Conservation (phyloP, 345 rosid species). For the Turnera subulata region DNA sequence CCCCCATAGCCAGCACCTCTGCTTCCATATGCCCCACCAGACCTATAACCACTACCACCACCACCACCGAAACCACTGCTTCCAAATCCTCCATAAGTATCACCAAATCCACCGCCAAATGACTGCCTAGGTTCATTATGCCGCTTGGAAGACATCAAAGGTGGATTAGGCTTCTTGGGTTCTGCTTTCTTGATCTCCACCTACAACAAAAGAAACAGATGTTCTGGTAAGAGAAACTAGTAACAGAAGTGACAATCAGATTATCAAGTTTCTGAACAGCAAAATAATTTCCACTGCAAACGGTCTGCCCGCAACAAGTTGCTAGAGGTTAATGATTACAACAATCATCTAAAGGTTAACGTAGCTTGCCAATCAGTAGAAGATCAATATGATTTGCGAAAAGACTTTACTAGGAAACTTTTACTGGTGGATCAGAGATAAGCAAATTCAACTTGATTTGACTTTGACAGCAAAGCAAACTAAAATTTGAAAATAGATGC, state of each 20-base stretch:
- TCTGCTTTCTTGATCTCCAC: slow-evolving; percentile 99
- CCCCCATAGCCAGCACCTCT: slow-evolving; percentile 60
- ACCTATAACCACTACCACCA: slow-evolving; percentile 50
- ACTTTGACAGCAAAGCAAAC: too few species aligned
- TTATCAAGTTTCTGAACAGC: not conserved
- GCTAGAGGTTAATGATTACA: too few species aligned
- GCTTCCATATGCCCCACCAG: slow-evolving; percentile 59
- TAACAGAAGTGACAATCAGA: not conserved
- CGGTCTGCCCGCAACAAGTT: too few species aligned
- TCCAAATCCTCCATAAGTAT: slow-evolving; percentile 55
- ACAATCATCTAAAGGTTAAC: too few species aligned
- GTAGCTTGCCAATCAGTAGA: too few species aligned
- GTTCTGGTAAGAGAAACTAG: not conserved
- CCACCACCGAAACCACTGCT: slow-evolving; percentile 36
- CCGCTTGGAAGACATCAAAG: slow-evolving; percentile 27
- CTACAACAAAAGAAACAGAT: slow-evolving; percentile 31
- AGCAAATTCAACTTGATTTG: too few species aligned
- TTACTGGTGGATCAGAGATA: too few species aligned
- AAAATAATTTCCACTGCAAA: not conserved
- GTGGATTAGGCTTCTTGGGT: slow-evolving; percentile 86
- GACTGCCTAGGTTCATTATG: slow-evolving; percentile 36
- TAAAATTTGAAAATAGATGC: too few species aligned
- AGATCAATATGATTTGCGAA: too few species aligned
- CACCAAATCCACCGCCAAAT: slow-evolving; percentile 39
- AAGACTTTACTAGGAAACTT: too few species aligned